A percentile compares a stretch with the other conserved stretches of the same genome.
These are phyloP conservation scores for Nemania abortiva DNA, from an alignment of 2,329 filamentous ascomycete species.

Conservation along the genomic window DNA sequence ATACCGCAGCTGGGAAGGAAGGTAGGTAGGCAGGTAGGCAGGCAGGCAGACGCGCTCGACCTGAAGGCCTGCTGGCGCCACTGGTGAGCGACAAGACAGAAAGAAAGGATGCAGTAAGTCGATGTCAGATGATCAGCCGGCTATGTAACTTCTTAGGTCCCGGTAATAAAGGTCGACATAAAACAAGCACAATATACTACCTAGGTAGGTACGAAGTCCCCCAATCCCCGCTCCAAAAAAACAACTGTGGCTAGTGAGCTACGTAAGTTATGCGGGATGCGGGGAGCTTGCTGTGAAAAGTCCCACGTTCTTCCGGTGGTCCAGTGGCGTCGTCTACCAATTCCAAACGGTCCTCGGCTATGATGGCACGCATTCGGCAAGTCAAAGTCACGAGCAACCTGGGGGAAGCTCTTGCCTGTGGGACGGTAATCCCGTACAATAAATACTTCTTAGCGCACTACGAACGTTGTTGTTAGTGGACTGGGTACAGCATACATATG, in stretches of 20 bases:
- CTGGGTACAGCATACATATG: too few relatives aligned
- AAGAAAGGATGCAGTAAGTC: conserved; percentile 7
- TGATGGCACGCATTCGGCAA: conserved; percentile 42
- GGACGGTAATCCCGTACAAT: background rate
- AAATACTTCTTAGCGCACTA: too few relatives aligned
- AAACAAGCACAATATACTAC: background rate
- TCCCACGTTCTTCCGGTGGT: conserved; percentile 35
- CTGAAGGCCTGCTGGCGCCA: background rate
- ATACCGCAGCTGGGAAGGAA: conserved; percentile 20
- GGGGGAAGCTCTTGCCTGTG: conserved; percentile 22
- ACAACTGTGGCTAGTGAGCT: conserved; percentile 14
- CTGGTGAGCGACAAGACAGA: background rate
- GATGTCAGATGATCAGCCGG: conserved; percentile 27
- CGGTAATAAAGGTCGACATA: background rate
- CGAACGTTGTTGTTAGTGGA: too few relatives aligned
- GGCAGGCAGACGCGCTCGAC: background rate
- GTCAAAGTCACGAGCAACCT: conserved; percentile 11
- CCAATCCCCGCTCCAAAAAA: background rate
- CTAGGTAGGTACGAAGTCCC: background rate
- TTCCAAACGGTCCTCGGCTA: conserved; percentile 39
- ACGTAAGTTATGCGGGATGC: background rate
- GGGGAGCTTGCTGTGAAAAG: conserved; percentile 9
- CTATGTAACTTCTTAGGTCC: conserved; percentile 12
- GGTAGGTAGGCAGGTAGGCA: background rate
- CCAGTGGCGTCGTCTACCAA: conserved; percentile 31